Evolutionary conservation across 176 grass and related monocot genomes (phyloP).

Genomic region (Oryza australiensis): DNA sequence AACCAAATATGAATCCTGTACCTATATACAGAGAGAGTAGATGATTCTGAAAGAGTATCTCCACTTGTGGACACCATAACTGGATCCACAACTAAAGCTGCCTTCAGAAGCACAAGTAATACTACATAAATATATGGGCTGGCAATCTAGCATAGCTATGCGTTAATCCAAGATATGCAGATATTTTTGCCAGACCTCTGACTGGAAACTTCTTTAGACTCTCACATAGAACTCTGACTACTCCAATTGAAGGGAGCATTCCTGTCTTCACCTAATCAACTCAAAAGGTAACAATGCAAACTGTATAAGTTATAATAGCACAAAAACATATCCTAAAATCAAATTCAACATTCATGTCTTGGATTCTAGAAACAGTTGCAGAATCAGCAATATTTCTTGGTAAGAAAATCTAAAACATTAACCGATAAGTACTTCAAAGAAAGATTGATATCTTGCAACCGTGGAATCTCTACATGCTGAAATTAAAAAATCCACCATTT

Average conservation of each 20-base stretch:
- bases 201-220: constrained; percentile 80
- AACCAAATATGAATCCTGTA: constrained; percentile 6
- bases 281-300: constrained; percentile 15
- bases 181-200: constrained; percentile 59
- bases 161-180: background rate
- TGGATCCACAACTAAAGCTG: constrained; percentile 99
- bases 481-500: background rate
- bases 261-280: constrained; percentile 86
- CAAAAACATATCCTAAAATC: background rate
- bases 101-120: constrained; percentile 52
- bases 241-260: constrained; percentile 79
- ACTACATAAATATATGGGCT: constrained; percentile 34
- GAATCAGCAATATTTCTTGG: constrained; percentile 5
- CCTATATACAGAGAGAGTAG: constrained; percentile 71
- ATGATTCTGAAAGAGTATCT: constrained; percentile 68
- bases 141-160: background rate
- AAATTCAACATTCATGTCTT: background rate
- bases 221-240: constrained; percentile 71
- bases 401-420: background rate
- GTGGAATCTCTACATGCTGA: background rate
- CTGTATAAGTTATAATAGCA: background rate
- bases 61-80: constrained; percentile 97
- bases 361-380: background rate
- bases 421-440: background rate
- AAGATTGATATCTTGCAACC: background rate